Base-by-base conservation (phyloP, 129 eudicot genomes). In the Artemisia tridentata region DNA sequence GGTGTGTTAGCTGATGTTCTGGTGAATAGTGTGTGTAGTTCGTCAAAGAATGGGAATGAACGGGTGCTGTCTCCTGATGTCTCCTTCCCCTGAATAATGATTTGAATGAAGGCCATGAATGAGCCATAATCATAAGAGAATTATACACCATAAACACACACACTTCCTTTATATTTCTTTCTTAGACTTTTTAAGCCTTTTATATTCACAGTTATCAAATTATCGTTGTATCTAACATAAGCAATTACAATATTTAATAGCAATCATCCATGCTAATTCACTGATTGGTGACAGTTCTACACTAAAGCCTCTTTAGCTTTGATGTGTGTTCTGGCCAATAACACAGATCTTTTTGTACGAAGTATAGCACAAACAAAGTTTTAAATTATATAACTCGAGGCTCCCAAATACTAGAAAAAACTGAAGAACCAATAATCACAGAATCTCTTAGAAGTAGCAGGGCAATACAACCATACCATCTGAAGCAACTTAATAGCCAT, bases 1-100 rank as follows among this genome's bases (percentile, higher is more conserved):
- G 80, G 87, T 65, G 79, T 72, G 69, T 57, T 78, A 45, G 75
- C 68, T 50, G 66, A 73, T 69, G 84, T 69, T 50, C 80, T 81
- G 0, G 82, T 65, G 55, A 91, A 91, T 3, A 85, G 21, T n/a
- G 86, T 84, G 74, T 84, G 89, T 62, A 91, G 74, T 71, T 87
- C 89, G 43, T 91, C 81, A 29, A 81, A 87, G 74, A 79, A 91
- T 15, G 91, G 95, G 79, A 81, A 85, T 43, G 87, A 84, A 29
- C 73, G 84, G 68, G 76, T 69, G 71, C 49, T 82, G 11, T 83
- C 89, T 16, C 65, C 88, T 11, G 80, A 69, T 79, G 88, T 77
- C 59, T 90, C 90, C 73, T 73, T 79, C 38, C 82, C 96, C 96
- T 90, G 20, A 69, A 41, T 47, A 25, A 78, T 77, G 11, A 69